Percentiles rank a stretch among this genome's conserved stretches.
phyloP scores from a whole-genome alignment of 305 asterid species.

The Solanum hybrid region DNA sequence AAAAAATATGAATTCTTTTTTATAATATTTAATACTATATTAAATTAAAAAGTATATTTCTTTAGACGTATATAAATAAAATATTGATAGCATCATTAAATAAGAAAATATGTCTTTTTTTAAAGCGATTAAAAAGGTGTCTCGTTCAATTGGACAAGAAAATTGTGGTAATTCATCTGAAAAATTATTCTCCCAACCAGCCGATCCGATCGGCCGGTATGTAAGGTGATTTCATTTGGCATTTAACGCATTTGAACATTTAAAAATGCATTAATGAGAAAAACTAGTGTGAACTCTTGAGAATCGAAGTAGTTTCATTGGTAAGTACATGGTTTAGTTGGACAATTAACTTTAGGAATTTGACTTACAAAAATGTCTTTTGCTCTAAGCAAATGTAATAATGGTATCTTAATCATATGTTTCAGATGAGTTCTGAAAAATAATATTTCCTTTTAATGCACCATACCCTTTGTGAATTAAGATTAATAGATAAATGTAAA shows the following conservation, averaged over 20 bases:
- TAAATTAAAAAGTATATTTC: too few relatives aligned
- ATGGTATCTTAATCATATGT: neutral
- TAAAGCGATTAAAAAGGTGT: neutral
- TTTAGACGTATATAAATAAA: too few relatives aligned
- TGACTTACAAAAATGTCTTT: neutral
- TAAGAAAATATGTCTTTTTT: rapidly evolving
- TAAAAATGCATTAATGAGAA: neutral
- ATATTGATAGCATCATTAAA: neutral
- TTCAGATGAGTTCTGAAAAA: neutral
- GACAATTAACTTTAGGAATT: neutral
- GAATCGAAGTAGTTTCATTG: neutral
- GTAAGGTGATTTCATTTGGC: neutral
- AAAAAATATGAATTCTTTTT: neutral
- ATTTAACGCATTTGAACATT: neutral
- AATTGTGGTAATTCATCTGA: neutral
- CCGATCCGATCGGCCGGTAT: neutral
- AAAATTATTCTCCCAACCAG: neutral
- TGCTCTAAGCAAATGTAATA: too few relatives aligned
- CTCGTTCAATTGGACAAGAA: neutral
- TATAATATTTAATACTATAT: too few relatives aligned
- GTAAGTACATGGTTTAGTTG: neutral
- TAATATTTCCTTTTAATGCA: neutral
- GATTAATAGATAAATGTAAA: neutral
- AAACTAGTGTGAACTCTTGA: neutral
- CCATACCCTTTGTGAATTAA: neutral